Percentiles rank a stretch among this genome's conserved stretches.
phyloP scores from a whole-genome alignment of 2,329 filamentous ascomycete genomes.

The Claviceps spartinae region DNA sequence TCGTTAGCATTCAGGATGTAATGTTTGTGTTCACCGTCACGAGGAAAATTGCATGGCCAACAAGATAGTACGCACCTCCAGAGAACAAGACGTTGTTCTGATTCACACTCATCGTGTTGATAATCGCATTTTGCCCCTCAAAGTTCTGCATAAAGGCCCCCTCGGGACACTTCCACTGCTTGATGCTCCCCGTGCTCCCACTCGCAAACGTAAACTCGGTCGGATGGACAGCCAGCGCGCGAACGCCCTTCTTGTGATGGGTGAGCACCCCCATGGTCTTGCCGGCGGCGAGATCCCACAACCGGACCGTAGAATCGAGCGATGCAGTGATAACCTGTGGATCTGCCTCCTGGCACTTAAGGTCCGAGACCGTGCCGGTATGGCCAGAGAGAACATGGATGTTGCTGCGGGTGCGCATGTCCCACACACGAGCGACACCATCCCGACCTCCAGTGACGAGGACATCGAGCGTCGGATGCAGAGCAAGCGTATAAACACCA shows the following conservation, averaged over 20 bases:
- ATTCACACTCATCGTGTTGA: slow-evolving; percentile 88
- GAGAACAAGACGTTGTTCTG: slow-evolving; percentile 92
- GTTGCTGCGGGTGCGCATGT: slow-evolving; percentile 93
- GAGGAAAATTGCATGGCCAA: background rate
- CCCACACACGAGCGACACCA: slow-evolving; percentile 91
- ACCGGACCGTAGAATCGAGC: slow-evolving; percentile 75
- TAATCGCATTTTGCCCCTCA: slow-evolving; percentile 88
- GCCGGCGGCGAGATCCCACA: slow-evolving; percentile 93
- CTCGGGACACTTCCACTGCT: slow-evolving; percentile 98
- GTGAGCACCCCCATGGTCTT: slow-evolving; percentile 94
- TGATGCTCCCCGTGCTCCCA: slow-evolving; percentile 84
- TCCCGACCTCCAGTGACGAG: slow-evolving; percentile 90
- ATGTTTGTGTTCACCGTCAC: background rate
- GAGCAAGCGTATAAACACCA: slow-evolving; percentile 80
- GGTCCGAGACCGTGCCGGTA: slow-evolving; percentile 75
- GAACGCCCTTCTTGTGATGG: slow-evolving; percentile 96
- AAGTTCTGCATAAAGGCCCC: slow-evolving; percentile 99
- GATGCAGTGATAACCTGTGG: slow-evolving; percentile 92
- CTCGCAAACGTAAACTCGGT: slow-evolving; percentile 93
- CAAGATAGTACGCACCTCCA: slow-evolving; percentile 37
- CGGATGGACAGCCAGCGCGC: slow-evolving; percentile 72
- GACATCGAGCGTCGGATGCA: slow-evolving; percentile 93
- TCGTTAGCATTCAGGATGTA: background rate
- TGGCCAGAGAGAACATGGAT: slow-evolving; percentile 88
- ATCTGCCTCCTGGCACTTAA: slow-evolving; percentile 90